Conservation (phyloP, 2,329 filamentous ascomycete genomes). For the Aspergillus sp. region DNA sequence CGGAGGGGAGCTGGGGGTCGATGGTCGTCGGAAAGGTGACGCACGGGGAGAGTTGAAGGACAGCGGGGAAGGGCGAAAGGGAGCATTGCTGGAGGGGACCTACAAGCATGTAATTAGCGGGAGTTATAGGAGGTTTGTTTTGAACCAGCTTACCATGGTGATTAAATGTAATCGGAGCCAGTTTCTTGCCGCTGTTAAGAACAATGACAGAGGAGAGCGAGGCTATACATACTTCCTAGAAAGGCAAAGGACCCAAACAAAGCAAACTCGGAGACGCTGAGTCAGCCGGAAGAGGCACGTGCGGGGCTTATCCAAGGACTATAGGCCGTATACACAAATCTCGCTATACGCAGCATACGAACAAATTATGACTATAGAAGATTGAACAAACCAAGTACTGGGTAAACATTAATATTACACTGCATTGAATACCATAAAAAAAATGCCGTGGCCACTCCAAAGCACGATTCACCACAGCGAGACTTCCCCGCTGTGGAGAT, state of each 20-base stretch:
- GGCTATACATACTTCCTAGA: conserved; percentile 13
- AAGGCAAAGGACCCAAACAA: conserved; percentile 15
- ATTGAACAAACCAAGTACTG: background rate
- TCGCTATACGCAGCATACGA: background rate
- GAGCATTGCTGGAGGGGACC: conserved; percentile 50
- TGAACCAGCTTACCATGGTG: conserved; percentile 20
- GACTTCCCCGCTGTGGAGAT: conserved; percentile 17
- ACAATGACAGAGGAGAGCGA: background rate
- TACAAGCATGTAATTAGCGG: conserved; percentile 11
- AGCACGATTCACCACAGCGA: background rate
- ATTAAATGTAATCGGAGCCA: background rate
- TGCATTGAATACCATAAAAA: background rate
- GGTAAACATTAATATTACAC: background rate
- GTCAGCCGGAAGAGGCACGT: conserved; percentile 25
- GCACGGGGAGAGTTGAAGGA: conserved; percentile 70
- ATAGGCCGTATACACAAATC: background rate
- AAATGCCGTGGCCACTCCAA: background rate
- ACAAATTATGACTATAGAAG: background rate
- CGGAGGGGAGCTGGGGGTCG: conserved; percentile 62
- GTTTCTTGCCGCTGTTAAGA: background rate
- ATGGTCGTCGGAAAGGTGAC: conserved; percentile 68
- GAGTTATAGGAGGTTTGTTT: background rate
- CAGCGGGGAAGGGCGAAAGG: conserved; percentile 70
- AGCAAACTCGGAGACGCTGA: conserved; percentile 22
- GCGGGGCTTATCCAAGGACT: conserved; percentile 2